phyloP scores from a whole-genome alignment of 1,284 basidiomycete genomes.

The Testicularia cyperi region DNA sequence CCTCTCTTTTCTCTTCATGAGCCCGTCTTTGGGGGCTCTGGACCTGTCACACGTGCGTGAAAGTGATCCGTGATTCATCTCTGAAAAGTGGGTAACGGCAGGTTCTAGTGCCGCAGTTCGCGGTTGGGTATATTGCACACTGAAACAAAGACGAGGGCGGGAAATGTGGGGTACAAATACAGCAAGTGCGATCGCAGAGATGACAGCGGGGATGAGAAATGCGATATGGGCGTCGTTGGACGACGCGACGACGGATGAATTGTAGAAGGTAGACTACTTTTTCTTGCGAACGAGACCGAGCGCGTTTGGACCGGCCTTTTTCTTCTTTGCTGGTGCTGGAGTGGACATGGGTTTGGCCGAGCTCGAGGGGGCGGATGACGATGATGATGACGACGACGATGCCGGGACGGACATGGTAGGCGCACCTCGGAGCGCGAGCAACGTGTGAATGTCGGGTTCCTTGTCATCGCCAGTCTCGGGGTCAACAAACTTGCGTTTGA shows the following conservation, averaged over 20 bases:
- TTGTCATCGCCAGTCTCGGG: constrained; percentile 3
- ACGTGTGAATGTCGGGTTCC: constrained; percentile 16
- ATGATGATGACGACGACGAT: neutral
- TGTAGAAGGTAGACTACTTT: constrained; percentile 6
- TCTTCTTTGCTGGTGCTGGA: constrained; percentile 21
- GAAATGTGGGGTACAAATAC: no score
- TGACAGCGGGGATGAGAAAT: no score
- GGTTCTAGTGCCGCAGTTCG: no score
- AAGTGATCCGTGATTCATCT: no score
- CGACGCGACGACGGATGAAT: neutral
- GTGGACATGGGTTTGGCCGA: neutral
- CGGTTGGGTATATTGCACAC: no score
- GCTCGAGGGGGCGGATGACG: neutral
- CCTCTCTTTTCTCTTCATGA: no score
- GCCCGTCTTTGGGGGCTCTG: no score
- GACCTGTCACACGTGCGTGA: no score
- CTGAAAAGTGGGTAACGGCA: no score
- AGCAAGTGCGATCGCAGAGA: no score
- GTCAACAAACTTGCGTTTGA: constrained; percentile 40
- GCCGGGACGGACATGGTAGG: neutral
- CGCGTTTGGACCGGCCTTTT: constrained; percentile 48
- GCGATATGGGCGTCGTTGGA: no score
- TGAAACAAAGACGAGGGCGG: no score
- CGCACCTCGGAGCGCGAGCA: constrained; percentile 10
- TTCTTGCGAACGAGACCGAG: constrained; percentile 58